Conservation (phyloP, 129 eudicot genomes). For the Artemisia tridentata region DNA sequence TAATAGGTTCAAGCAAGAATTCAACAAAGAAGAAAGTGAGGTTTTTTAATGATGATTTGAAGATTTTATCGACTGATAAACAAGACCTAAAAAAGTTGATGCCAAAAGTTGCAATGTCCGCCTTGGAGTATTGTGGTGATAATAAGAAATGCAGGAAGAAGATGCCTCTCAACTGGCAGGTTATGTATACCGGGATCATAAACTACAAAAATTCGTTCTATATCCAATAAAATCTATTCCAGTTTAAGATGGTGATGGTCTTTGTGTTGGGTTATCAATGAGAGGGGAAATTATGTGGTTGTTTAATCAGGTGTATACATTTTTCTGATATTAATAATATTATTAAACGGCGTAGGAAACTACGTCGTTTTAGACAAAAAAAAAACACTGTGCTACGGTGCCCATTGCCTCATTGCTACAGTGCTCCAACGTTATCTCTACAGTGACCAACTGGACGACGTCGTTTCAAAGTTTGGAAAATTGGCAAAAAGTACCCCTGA, state of each 20-base stretch:
- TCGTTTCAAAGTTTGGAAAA: too few species aligned
- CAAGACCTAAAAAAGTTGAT: not conserved
- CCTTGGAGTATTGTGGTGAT: slow-evolving; percentile 19
- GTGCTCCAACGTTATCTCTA: too few species aligned
- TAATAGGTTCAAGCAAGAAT: slow-evolving; percentile 38
- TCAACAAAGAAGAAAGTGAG: slow-evolving; percentile 70
- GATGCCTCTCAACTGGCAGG: slow-evolving; percentile 83
- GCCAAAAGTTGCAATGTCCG: slow-evolving; percentile 6
- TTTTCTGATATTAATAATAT: too few species aligned
- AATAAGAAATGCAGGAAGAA: slow-evolving; percentile 35
- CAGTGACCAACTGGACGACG: too few species aligned
- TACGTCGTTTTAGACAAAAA: too few species aligned
- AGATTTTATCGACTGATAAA: slow-evolving; percentile 11
- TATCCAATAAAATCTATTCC: slow-evolving; percentile 20
- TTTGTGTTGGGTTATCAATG: slow-evolving; percentile 27
- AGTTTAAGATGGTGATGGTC: slow-evolving; percentile 18
- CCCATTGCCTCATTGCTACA: too few species aligned
- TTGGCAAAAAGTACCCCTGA: too few species aligned
- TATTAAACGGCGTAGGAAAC: too few species aligned
- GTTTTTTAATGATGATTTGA: slow-evolving; percentile 32
- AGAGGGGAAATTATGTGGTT: slow-evolving; percentile 31
- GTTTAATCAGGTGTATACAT: not conserved
- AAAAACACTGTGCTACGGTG: too few species aligned
- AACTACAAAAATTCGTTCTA: slow-evolving; percentile 40
- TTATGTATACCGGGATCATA: slow-evolving; percentile 73